Percentiles rank a stretch among this genome's conserved stretches.
phyloP scores from a whole-genome alignment of 1,284 basidiomycete species.

The Irpex sp. region DNA sequence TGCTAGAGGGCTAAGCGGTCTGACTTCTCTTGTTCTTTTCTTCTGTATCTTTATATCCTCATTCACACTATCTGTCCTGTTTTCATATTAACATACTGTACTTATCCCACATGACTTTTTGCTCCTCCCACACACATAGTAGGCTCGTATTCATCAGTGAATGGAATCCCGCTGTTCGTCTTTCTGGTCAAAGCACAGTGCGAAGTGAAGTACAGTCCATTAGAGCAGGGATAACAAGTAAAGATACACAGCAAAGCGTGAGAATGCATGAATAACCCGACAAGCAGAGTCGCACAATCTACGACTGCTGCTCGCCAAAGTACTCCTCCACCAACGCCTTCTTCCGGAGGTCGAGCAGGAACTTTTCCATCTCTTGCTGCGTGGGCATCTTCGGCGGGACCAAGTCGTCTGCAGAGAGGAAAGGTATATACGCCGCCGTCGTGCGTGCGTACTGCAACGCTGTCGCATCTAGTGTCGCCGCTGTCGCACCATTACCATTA shows the following conservation, averaged over 20 bases:
- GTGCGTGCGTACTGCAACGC: conserved; percentile 48
- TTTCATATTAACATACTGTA: neutral
- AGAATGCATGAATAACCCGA: neutral
- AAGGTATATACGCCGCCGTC: conserved; percentile 70
- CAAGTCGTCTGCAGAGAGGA: conserved; percentile 71
- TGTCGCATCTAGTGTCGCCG: conserved; percentile 27
- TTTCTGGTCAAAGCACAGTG: neutral
- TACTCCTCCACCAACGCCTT: conserved; percentile 83
- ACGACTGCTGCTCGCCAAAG: conserved; percentile 36
- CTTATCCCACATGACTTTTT: neutral
- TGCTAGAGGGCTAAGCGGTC: conserved; percentile 48
- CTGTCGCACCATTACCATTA: conserved; percentile 12
- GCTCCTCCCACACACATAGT: neutral
- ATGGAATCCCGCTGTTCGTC: neutral
- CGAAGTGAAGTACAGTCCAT: neutral
- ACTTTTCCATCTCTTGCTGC: conserved; percentile 75
- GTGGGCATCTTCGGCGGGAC: conserved; percentile 74
- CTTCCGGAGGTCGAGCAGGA: conserved; percentile 79
- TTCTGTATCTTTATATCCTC: neutral
- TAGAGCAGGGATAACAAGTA: neutral
- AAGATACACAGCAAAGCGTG: neutral
- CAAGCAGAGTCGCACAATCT: neutral
- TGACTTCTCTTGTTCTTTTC: neutral
- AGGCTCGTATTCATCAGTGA: neutral
- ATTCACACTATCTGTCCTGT: neutral